Evolutionary conservation across 78 protist genomes (phyloP).

Genomic region (Andalucia godoyi): DNA sequence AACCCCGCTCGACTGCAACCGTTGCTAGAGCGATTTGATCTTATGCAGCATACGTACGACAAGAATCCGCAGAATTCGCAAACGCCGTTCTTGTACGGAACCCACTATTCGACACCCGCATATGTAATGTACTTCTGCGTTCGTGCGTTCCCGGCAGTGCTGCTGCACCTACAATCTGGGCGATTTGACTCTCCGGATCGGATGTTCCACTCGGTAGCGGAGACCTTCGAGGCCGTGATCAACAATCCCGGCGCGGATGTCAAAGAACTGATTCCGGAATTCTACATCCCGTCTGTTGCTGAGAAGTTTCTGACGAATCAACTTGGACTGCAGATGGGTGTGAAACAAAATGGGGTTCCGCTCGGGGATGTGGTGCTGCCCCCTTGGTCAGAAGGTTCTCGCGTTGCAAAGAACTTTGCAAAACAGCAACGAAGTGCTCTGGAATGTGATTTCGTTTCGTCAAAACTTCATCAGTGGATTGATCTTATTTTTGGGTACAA

Average conservation of each 20-base stretch:
- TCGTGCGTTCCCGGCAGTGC: slow-evolving; percentile 69
- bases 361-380: slow-evolving; percentile 80
- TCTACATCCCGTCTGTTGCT: slow-evolving; percentile 19
- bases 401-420: slow-evolving; percentile 44
- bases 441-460: slow-evolving; percentile 74
- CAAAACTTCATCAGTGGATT: slow-evolving; percentile 84
- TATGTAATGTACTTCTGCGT: slow-evolving; percentile 77
- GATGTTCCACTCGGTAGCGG: slow-evolving; percentile 65
- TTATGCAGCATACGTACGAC: slow-evolving; percentile 36
- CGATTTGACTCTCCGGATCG: slow-evolving; percentile 79
- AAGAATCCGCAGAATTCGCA: not conserved
- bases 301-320: slow-evolving; percentile 64
- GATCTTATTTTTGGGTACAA: slow-evolving; percentile 91
- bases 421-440: slow-evolving; percentile 46
- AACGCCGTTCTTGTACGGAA: slow-evolving; percentile 77
- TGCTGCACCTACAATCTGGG: slow-evolving; percentile 80
- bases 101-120: slow-evolving; percentile 89
- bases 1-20: slow-evolving; percentile 44
- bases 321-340: slow-evolving; percentile 62
- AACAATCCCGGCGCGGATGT: slow-evolving; percentile 47
- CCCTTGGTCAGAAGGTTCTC: slow-evolving; percentile 79
- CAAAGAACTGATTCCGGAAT: slow-evolving; percentile 89
- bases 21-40: slow-evolving; percentile 39
- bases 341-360: slow-evolving; percentile 44
- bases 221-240: slow-evolving; percentile 53